Conservation (phyloP, 805 yeast genomes). For the Candida lessepsii region DNA sequence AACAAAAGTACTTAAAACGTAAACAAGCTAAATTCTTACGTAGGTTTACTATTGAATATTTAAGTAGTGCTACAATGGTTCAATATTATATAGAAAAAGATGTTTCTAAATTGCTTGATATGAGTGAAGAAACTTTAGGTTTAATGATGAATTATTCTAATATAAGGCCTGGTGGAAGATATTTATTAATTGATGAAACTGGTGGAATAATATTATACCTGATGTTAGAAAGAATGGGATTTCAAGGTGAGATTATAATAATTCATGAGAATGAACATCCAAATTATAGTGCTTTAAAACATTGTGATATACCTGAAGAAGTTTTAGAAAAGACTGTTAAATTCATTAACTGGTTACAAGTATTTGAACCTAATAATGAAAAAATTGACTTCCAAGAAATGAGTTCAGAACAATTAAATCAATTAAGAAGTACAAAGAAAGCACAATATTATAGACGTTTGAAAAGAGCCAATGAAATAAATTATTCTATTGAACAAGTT, state of each 20-base stretch:
- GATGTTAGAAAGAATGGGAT: slow-evolving; percentile 87
- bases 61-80: slow-evolving; percentile 68
- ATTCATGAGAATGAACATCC: slow-evolving; percentile 94
- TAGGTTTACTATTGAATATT: slow-evolving; percentile 75
- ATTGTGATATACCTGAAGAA: slow-evolving; percentile 61
- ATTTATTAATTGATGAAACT: slow-evolving; percentile 89
- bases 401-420: slow-evolving; percentile 51
- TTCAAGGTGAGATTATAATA: slow-evolving; percentile 64
- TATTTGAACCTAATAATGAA: slow-evolving; percentile 71
- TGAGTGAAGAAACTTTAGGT: slow-evolving; percentile 84
- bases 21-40: slow-evolving; percentile 89
- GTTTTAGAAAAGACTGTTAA: slow-evolving; percentile 55
- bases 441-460: slow-evolving; percentile 67
- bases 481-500: slow-evolving; percentile 50
- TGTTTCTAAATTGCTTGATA: slow-evolving; percentile 64
- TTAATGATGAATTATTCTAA: slow-evolving; percentile 75
- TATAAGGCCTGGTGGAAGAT: slow-evolving; percentile 85
- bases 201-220: slow-evolving; percentile 87
- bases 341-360: slow-evolving; percentile 74
- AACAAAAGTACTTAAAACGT: slow-evolving; percentile 86
- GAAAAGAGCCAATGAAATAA: slow-evolving; percentile 53
- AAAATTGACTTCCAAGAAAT: slow-evolving; percentile 46
- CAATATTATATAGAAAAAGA: slow-evolving; percentile 79
- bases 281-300: slow-evolving; percentile 67
- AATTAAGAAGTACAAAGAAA: slow-evolving; percentile 57